Evolutionary conservation across 192 early-diverging fungal genomes (phyloP).

Genomic region (Chytriomyces sp.): DNA sequence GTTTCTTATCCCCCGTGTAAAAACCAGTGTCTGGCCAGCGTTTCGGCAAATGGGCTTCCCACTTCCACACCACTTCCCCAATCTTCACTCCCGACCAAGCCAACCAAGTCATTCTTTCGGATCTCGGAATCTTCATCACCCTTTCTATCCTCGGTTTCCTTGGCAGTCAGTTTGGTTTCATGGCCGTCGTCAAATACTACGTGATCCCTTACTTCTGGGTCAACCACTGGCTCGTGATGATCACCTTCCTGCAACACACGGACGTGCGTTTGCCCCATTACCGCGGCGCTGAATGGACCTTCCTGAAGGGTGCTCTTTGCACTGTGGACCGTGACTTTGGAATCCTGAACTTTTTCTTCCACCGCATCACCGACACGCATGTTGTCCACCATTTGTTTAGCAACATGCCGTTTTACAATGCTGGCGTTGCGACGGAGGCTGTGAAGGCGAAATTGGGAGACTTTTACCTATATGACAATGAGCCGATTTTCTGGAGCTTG

Average conservation of each 20-base stretch:
- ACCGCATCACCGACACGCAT: constrained; percentile 79
- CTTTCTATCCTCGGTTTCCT: constrained; percentile 60
- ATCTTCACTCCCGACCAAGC: constrained; percentile 82
- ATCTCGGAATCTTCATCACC: constrained; percentile 71
- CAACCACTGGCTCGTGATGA: constrained; percentile 93
- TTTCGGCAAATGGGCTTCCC: constrained; percentile 75
- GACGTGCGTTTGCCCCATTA: constrained; percentile 88
- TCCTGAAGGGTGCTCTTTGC: constrained; percentile 87
- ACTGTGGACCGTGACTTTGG: constrained; percentile 92
- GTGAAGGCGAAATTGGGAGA: constrained; percentile 81
- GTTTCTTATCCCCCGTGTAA: not conserved
- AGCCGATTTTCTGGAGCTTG: constrained; percentile 68
- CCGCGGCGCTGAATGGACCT: constrained; percentile 82
- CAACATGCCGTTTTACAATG: constrained; percentile 97
- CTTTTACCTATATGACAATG: constrained; percentile 79
- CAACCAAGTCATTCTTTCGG: constrained; percentile 71
- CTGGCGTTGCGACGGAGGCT: constrained; percentile 77
- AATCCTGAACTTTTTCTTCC: constrained; percentile 79
- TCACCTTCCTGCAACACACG: constrained; percentile 95
- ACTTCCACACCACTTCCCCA: constrained; percentile 81
- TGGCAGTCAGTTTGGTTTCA: constrained; percentile 56
- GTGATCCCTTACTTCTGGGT: constrained; percentile 88
- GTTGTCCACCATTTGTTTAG: constrained; percentile 95
- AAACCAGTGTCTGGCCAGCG: constrained; percentile 68
- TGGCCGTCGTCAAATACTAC: constrained; percentile 81